Percentiles rank a stretch among this genome's conserved stretches.
Conservation (phyloP, 148 eudicot species). For the Salicornia ramosissima region DNA sequence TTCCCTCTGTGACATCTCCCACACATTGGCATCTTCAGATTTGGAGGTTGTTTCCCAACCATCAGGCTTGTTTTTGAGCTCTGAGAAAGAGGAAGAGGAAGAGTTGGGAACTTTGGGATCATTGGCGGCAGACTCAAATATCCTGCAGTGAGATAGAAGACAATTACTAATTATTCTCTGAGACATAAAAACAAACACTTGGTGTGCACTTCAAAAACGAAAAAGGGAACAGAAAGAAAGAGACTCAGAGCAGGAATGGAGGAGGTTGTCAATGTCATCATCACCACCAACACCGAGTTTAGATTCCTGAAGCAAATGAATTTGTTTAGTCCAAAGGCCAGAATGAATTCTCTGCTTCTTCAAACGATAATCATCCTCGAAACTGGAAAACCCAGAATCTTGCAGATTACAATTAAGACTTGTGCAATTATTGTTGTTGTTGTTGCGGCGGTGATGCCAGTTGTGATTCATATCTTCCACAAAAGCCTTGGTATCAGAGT, state of each 20-base stretch:
- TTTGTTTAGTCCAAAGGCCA: conserved; percentile 80
- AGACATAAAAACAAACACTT: conserved; percentile 25
- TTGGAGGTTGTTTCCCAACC: conserved; percentile 95
- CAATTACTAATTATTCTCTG: neutral
- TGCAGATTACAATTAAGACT: conserved; percentile 36
- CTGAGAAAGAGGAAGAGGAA: no score
- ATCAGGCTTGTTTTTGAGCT: conserved; percentile 83
- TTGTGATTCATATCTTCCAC: conserved; percentile 87
- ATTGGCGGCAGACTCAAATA: conserved; percentile 63
- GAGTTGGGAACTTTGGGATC: conserved; percentile 46
- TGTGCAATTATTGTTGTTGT: neutral
- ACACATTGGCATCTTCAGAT: conserved; percentile 71
- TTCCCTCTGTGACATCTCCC: conserved; percentile 98
- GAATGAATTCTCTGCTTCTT: conserved; percentile 92
- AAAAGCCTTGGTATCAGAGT: conserved; percentile 71
- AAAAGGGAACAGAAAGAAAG: neutral
- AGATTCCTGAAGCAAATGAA: conserved; percentile 72
- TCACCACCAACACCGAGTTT: conserved; percentile 49
- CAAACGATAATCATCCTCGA: conserved; percentile 77
- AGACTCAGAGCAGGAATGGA: conserved; percentile 88
- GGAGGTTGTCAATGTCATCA: conserved; percentile 71
- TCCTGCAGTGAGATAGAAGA: conserved; percentile 42
- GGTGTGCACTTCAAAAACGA: conserved; percentile 13
- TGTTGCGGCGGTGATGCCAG: conserved; percentile 54
- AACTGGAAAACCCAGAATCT: conserved; percentile 39